A percentile compares a stretch with the other conserved stretches of the same genome.
phyloP scores from a whole-genome alignment of 2,329 filamentous ascomycete species.

The Alternaria triticimaculans region DNA sequence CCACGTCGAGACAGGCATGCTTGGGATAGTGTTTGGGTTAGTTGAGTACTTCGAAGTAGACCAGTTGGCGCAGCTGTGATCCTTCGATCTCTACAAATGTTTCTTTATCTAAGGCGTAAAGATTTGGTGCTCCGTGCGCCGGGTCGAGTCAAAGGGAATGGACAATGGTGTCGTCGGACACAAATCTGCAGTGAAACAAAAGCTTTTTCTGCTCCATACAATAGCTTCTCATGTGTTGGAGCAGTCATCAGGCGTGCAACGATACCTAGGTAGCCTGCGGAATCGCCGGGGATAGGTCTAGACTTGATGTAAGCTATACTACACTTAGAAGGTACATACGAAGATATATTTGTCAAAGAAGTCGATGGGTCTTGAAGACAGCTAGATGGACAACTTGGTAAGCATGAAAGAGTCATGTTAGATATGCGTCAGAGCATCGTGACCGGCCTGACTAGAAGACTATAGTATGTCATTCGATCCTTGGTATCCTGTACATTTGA shows the following conservation, averaged over 20 bases:
- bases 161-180: neutral
- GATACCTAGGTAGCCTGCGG: neutral
- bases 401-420: neutral
- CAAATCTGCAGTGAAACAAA: neutral
- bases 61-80: neutral
- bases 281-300: fast-evolving
- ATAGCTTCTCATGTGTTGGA: fast-evolving
- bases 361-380: too few species aligned
- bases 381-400: neutral
- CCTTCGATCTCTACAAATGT: neutral
- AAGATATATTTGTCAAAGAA: too few species aligned
- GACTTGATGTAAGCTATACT: neutral
- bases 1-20: conserved; percentile 28
- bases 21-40: neutral
- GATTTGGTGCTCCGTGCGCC: neutral
- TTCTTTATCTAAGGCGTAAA: neutral
- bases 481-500: neutral
- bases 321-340: neutral
- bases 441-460: neutral
- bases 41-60: neutral
- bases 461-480: neutral
- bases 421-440: neutral
- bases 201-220: neutral
- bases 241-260: neutral
- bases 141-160: neutral